Percentiles rank a stretch among this genome's conserved stretches.
phyloP scores from a whole-genome alignment of 2,329 filamentous ascomycete genomes.

The Fusarium sp. region DNA sequence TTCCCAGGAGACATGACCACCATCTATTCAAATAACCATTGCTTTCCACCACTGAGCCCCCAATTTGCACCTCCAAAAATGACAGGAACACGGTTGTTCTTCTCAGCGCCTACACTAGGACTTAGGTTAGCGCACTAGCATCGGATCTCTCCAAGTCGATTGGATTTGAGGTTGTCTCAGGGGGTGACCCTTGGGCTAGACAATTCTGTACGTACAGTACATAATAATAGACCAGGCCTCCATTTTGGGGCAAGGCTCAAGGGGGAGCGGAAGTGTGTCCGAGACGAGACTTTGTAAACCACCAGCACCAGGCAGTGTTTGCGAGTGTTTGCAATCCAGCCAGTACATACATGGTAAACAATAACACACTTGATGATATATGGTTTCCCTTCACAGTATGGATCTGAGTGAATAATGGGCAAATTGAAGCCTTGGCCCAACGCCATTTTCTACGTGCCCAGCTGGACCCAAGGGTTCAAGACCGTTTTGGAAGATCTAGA shows the following conservation, averaged over 20 bases:
- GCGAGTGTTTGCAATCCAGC: constrained; percentile 21
- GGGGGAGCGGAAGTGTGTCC: constrained; percentile 37
- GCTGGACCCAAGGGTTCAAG: constrained; percentile 2
- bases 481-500: constrained; percentile 6
- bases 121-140: constrained; percentile 41
- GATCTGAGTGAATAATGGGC: not conserved
- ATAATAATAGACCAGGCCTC: constrained; percentile 28
- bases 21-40: constrained; percentile 9
- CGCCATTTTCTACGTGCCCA: constrained; percentile 15
- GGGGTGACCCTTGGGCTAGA: constrained; percentile 43
- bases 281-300: constrained; percentile 31
- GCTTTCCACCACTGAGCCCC: constrained; percentile 9
- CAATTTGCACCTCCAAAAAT: constrained; percentile 16
- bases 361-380: constrained; percentile 23
- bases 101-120: constrained; percentile 29
- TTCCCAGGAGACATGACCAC: constrained; percentile 36
- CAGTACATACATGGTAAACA: constrained; percentile 25
- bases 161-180: constrained; percentile 46
- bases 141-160: constrained; percentile 39
- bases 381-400: not conserved
- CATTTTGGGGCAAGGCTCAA: constrained; percentile 21
- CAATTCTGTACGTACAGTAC: too few relatives aligned
- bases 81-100: constrained; percentile 15
- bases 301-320: constrained; percentile 1
- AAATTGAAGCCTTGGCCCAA: constrained; percentile 6